Evolutionary conservation across 2,329 filamentous ascomycete genomes (phyloP).

Genomic region (Cercospora citrullina): DNA sequence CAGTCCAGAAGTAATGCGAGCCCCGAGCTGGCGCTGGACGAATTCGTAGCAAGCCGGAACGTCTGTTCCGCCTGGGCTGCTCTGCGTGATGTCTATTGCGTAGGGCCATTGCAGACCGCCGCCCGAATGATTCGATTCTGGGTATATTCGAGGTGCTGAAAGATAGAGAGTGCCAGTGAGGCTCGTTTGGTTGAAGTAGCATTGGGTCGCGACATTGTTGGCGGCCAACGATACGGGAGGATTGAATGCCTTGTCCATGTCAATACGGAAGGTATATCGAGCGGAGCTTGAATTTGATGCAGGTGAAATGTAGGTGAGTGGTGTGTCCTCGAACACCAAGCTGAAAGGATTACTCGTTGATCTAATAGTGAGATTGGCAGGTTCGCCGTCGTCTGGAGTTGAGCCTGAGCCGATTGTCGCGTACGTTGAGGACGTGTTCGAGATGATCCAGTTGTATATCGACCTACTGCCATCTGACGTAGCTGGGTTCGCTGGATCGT

Average conservation of each 20-base stretch:
- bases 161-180: constrained; percentile 60
- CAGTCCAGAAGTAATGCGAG: constrained; percentile 40
- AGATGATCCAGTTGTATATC: constrained; percentile 64
- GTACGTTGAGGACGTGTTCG: constrained; percentile 42
- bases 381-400: constrained; percentile 53
- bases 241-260: constrained; percentile 54
- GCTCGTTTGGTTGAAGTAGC: constrained; percentile 59
- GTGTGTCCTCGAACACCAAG: constrained; percentile 56
- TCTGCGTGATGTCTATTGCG: constrained; percentile 57
- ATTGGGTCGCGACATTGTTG: constrained; percentile 53
- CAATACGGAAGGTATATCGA: constrained; percentile 59
- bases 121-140: constrained; percentile 18
- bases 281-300: constrained; percentile 50
- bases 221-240: constrained; percentile 49
- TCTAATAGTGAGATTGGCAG: constrained; percentile 46
- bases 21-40: constrained; percentile 41
- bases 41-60: constrained; percentile 57
- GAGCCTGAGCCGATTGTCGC: constrained; percentile 54
- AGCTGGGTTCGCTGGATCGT: constrained; percentile 39
- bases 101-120: constrained; percentile 54
- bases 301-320: constrained; percentile 52
- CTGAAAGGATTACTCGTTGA: constrained; percentile 58
- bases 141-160: constrained; percentile 25
- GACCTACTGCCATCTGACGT: constrained; percentile 43
- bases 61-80: constrained; percentile 49